Base-by-base conservation (phyloP, 164 flowering plant species). In the Stephania yunnanensis region DNA sequence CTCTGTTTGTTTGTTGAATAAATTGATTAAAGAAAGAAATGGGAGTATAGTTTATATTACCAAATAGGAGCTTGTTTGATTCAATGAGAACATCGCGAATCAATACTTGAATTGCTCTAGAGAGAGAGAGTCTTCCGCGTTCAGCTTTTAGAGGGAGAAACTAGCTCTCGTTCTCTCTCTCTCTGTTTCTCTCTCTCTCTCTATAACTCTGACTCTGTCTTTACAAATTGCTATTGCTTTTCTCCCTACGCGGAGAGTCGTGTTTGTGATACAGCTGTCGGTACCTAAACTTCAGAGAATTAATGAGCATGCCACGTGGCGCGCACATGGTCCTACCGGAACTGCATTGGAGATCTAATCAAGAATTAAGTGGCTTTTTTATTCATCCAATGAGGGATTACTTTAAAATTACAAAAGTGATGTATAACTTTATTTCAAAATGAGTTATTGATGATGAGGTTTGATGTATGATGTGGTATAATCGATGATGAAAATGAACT, bases 11-110 rank as follows among this genome's bases (percentile, higher is more conserved):
- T 58, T 42, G 64, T 25, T 25, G 25, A 25, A 25, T 25, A 25
- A 25, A 25, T 25, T 25, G 50, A 63, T 68, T 67, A 22, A 20
- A 19, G 50, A 74, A 71, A 46, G 44, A 9, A 50, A 12, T 9
- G 11, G 83, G 77, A 36, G 76, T 72, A 65, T 31, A 58, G 20
- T 7, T 68, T 65, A 71, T 25, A 73, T 82, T 86, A 87, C 90
- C 88, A 85, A 83, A 55, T 36, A 36, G 4, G 80, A 82, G 72
- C 11, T 55, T 80, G 73, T 75, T 78, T 82, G 74, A 66, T 74
- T 78, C 71, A 85, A 71, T 46, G 87, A 81, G 73, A 86, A 76
- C 88, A 87, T 86, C 82, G 83, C 74, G 81, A 74, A 20, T 44
- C 68, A 48, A 22, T 46, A 1, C 42, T 17, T 15, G 50, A 42